These are phyloP conservation scores for Fraxinus albicans DNA, from an alignment of 305 asterid species.

Conservation along the genomic window DNA sequence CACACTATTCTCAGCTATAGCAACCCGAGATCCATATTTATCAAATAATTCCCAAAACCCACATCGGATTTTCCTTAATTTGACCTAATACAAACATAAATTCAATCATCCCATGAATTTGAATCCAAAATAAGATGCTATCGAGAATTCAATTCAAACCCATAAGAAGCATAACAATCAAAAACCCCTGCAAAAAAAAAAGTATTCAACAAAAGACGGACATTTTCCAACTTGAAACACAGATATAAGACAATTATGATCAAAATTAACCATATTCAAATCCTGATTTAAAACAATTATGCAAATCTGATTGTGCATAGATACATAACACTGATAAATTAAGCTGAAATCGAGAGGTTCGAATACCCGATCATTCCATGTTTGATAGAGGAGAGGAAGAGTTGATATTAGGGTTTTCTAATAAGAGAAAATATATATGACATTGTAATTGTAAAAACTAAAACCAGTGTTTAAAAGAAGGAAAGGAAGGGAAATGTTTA, in stretches of 20 bases:
- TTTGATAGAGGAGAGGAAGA: constrained; percentile 21
- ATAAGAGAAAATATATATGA: constrained; percentile 14
- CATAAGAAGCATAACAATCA: constrained; percentile 11
- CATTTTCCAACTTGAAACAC: neutral
- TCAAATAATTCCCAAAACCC: constrained; percentile 6
- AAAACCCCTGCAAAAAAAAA: neutral
- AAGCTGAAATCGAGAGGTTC: constrained; percentile 17
- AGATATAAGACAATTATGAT: neutral
- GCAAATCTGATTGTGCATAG: constrained; percentile 31
- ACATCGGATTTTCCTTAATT: constrained; percentile 21
- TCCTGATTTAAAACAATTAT: constrained; percentile 31
- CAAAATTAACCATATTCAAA: constrained; percentile 22
- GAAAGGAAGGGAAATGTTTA: constrained; percentile 11
- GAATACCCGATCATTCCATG: constrained; percentile 40
- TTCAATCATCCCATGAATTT: constrained; percentile 6
- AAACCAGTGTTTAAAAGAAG: constrained; percentile 23
- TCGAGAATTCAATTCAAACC: constrained; percentile 17
- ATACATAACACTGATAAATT: neutral
- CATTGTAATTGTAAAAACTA: neutral
- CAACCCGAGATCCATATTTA: neutral
- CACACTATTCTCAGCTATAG: constrained; percentile 10
- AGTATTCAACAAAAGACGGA: constrained; percentile 4
- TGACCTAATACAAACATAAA: constrained; percentile 21
- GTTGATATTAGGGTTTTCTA: constrained; percentile 56
- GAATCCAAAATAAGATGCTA: constrained; percentile 19